Conservation (phyloP, 2,329 filamentous ascomycete genomes). For the Boeremia lycopersici region DNA sequence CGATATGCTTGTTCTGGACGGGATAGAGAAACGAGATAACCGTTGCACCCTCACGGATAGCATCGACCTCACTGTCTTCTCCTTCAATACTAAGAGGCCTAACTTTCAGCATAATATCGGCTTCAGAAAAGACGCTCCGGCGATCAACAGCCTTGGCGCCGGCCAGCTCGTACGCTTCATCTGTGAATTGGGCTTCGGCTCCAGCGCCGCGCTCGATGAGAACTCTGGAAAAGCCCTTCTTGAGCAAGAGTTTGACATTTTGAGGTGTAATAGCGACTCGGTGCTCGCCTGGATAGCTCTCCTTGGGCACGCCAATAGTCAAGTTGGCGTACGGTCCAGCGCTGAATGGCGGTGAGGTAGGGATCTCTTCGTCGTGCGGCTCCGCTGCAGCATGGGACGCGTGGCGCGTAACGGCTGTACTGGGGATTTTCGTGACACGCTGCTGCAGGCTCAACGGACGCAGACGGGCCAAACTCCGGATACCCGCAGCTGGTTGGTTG, state of each 20-base stretch:
- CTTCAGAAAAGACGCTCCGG: conserved; percentile 71
- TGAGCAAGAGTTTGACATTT: conserved; percentile 80
- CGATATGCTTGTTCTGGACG: conserved; percentile 75
- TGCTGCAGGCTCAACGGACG: conserved; percentile 40
- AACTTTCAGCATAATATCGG: conserved; percentile 85
- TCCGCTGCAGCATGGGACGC: conserved; percentile 42
- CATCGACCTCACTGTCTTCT: conserved; percentile 68
- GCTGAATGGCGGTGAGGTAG: conserved; percentile 43
- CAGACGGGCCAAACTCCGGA: conserved; percentile 34
- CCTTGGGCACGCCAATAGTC: conserved; percentile 78
- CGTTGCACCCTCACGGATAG: conserved; percentile 71
- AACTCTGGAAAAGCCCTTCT: conserved; percentile 81
- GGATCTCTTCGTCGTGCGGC: conserved; percentile 44
- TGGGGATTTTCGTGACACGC: conserved; percentile 28
- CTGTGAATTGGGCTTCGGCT: conserved; percentile 74
- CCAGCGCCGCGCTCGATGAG: conserved; percentile 84
- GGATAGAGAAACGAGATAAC: conserved; percentile 86
- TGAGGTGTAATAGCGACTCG: conserved; percentile 85
- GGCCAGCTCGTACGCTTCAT: conserved; percentile 76
- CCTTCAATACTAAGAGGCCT: conserved; percentile 69
- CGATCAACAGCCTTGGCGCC: conserved; percentile 78
- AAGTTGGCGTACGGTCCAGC: conserved; percentile 70
- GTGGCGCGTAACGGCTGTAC: conserved; percentile 36
- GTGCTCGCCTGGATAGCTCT: conserved; percentile 78
- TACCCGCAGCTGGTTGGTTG: conserved; percentile 23